Base-by-base conservation (phyloP, 2,329 filamentous ascomycete species). In the Phialophora verrucosa region DNA sequence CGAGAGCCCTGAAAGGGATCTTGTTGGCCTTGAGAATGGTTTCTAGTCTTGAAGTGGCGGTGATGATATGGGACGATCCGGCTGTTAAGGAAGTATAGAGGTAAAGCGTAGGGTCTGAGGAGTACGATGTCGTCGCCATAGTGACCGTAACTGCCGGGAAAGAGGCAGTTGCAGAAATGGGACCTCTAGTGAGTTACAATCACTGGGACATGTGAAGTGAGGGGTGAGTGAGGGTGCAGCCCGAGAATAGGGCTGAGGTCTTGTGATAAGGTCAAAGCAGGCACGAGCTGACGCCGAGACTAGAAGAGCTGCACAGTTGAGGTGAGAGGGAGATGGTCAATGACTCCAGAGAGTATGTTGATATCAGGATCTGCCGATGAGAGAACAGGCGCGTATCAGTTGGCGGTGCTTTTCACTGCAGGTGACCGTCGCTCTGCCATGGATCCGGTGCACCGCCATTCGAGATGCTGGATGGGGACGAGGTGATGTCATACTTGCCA, bases 41-140 rank as follows among this genome's bases (percentile, higher is more conserved):
- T 80, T 99, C 94, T 72, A 99, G 88, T 56, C 95, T 91, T 62
- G 93, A 96, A 1, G 95, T 98, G 29, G 93, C 95, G 49, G 95
- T 98, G 75, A 98, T 89, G 77, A 98, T 97, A 78, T 97, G 93
- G 27, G 93, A 96, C 49, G 93, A 97, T 70, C 95, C 95, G 66
- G 95, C 92, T 23, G 95, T 98, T 63, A 99, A 85, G 61, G 94
- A 98, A 67, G 95, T 98, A 82, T 96, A 97, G 74, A 99, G 90
- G 82, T 95, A 99, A 69, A 99, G 88, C 31, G 89, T 83, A 57
- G 90, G 86, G 77, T 92, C 90, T 72, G 82, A 47, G 17, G 61
- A 64, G 59, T 66, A 64, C n/a, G 67, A 65, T 31, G 65, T 63
- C 50, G 67, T 57, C 62, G 66, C 66, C 66, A 68, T 68, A 42